Conservation (phyloP, 768 basidiomycete genomes). For the Sistotremastrum suecicum region DNA sequence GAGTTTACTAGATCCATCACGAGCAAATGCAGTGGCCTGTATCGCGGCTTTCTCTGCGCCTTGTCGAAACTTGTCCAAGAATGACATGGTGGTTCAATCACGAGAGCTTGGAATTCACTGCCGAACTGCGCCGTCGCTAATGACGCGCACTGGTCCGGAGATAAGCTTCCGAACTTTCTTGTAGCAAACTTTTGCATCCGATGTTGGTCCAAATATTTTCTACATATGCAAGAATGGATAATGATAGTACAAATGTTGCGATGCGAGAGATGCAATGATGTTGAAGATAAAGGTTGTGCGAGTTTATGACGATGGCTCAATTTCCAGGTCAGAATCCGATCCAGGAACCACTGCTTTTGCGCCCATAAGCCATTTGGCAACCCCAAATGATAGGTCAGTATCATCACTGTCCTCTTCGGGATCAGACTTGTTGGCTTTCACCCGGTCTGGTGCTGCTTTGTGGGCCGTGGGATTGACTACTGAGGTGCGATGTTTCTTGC, state of each 20-base stretch:
- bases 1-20: constrained; percentile 49
- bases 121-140: too few species aligned
- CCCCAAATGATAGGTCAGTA: too few species aligned
- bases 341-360: too few species aligned
- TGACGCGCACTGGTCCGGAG: too few species aligned
- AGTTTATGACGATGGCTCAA: constrained; percentile 3
- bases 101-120: not conserved
- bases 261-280: too few species aligned
- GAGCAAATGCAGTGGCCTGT: constrained; percentile 66
- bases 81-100: constrained; percentile 23
- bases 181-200: too few species aligned
- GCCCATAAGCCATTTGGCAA: too few species aligned
- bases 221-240: too few species aligned
- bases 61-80: constrained; percentile 68
- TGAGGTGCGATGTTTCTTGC: constrained; percentile 49
- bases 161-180: too few species aligned
- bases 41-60: constrained; percentile 73
- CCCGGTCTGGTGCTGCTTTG: constrained; percentile 3
- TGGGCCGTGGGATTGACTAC: constrained; percentile 22
- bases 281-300: too few species aligned
- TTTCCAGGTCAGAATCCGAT: constrained; percentile 16
- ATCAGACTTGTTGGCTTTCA: constrained; percentile 6
- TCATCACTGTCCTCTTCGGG: constrained; percentile 14
- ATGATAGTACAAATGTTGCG: too few species aligned
- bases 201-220: too few species aligned